Evolutionary conservation across 257 asterid species (phyloP), one percentile per base, ranked within the genome.

Genomic region (Penstemon eatonii): DNA sequence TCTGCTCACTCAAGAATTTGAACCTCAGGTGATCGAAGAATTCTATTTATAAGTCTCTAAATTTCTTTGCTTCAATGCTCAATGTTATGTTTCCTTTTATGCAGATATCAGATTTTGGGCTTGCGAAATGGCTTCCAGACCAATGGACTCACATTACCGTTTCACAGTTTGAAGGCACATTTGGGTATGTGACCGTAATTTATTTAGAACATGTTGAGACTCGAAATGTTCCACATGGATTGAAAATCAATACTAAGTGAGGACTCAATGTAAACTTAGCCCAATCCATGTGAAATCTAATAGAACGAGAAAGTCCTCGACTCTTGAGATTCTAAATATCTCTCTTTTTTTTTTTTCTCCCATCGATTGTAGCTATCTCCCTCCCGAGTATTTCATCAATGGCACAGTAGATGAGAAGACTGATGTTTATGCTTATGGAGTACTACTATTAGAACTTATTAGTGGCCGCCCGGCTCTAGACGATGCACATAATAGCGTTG

Each of bases 51-150:
- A 25, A 25, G 33, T 71, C 13, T 62, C 10, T 43, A 4, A 8
- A 36, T 25, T 72, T 45, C 36, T 46, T 12, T 5, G 38, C 12
- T 7, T 55, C 68, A 77, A 67, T 69, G 63, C 72, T 76, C 42
- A 75, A 66, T 19, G 60, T 57, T 44, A 54, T 67, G 62, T 73
- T 54, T 25, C 33, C 57, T 60, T 57, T 67, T 62, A 8, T 74
- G 83, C 82, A 93, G 99, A 91, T 94, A 66, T 87, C 97, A 47
- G 99, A 94, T 78, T 91, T 94, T 42, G 99, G 99, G 63, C 92
- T 94, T 39, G 96, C 97, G 46, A 94, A 91, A 74, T 94, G 97
- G 99, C 99, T 94, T 67, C 99, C 99, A 1, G 97, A 94, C 58
- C 92, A 94, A 63, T 90, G 97, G 97, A 86, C 90, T 74, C 96